Base-by-base conservation (phyloP, 768 basidiomycete species). In the Termitomyces sp. region DNA sequence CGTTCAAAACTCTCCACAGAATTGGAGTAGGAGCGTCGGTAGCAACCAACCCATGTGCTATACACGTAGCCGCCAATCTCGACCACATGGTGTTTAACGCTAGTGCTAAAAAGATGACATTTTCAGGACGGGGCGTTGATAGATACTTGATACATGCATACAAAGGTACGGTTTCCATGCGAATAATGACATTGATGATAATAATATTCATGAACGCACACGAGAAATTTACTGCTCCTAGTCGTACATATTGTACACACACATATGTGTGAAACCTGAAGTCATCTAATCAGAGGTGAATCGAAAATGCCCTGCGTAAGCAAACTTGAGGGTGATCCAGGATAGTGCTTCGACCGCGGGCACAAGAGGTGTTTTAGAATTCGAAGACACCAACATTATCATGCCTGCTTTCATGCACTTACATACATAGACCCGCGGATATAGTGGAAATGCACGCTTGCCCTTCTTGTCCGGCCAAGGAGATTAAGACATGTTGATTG, bases 41-140 rank as follows among this genome's bases (percentile, higher is more conserved):
- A 43, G 35, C 54, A 53, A 50, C 43, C 38, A 49, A 29, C 40
- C 35, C 41, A 56, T 56, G 55, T 27, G 40, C 31, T 47, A 32
- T 49, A 35, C 29, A 8, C 32, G 21, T 35, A 16, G 23, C 42
- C 35, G 57, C 37, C 16, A 42, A 40, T 49, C 14, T 50, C 34
- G 27, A 35, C 46, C 42, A 41, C 25, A 54, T 54, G 42, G 47
- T 35, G 12, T 42, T 32, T 16, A 34, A 21, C 19, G 10, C 17
- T 16, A 34, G 17, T 16, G 10, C 17, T n/a, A 3, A 48, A 43
- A 11, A 11, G 14, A 19, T 41, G 12, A 47, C 23, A 29, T 44
- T 38, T 46, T 25, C 23, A 34, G 1, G 8, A 25, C 25, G 46
- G 37, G 49, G 54, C 27, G 25, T 58, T 58, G 34, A 29, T 29